phyloP scores from a whole-genome alignment of 176 grass and related monocot genomes.

The Oropetium thomaeum region DNA sequence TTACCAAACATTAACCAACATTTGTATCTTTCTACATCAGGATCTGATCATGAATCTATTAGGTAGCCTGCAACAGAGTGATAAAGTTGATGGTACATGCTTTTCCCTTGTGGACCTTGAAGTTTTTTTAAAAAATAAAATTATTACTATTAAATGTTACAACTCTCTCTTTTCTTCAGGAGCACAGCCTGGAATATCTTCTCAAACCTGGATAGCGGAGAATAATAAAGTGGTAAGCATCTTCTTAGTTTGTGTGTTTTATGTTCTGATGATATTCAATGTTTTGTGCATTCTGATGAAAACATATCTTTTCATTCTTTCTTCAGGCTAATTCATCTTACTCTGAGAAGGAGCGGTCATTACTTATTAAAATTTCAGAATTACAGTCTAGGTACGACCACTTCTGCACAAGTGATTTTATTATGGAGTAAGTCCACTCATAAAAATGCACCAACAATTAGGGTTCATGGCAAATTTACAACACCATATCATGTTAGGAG shows the following conservation, averaged over 20 bases:
- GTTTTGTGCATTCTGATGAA: conserved; percentile 15
- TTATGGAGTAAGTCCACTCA: background rate
- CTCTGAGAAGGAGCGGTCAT: conserved; percentile 72
- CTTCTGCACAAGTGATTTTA: background rate
- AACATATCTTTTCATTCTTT: conserved; percentile 22
- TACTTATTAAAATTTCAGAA: conserved; percentile 92
- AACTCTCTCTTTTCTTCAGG: conserved; percentile 42
- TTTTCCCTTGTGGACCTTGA: background rate
- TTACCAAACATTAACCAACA: conserved; percentile 20
- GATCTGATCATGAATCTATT: conserved; percentile 84
- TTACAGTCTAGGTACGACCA: conserved; percentile 76
- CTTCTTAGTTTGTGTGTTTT: conserved; percentile 10
- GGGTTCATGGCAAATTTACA: conserved; percentile 12
- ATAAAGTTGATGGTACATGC: conserved; percentile 64
- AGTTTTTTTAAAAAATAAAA: too few relatives aligned
- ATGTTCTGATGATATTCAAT: background rate
- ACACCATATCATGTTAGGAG: background rate
- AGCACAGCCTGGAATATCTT: conserved; percentile 52
- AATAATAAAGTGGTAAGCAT: conserved; percentile 51
- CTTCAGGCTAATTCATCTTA: conserved; percentile 61
- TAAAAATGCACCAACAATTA: background rate
- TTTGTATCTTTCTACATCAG: conserved; percentile 48
- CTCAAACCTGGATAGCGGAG: conserved; percentile 35
- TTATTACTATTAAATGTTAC: background rate
- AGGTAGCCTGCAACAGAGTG: conserved; percentile 85